Percentiles rank a stretch among this genome's conserved stretches.
Evolutionary conservation across 129 eudicot species (phyloP).

Genomic region (Arctium lappa): DNA sequence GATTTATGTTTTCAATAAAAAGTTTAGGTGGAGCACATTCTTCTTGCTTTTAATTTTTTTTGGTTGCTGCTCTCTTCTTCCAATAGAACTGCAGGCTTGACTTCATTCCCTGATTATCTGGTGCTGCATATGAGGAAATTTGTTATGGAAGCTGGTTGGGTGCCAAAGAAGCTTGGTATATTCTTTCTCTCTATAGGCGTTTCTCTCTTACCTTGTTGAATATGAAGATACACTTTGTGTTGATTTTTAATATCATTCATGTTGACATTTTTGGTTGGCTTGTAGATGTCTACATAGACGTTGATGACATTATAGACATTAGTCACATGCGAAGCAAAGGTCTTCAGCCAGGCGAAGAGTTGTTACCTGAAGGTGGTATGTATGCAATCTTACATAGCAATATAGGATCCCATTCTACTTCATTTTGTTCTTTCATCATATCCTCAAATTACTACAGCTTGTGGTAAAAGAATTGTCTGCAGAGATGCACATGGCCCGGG

Average conservation of each 20-base stretch:
- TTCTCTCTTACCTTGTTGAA: background rate
- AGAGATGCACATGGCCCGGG: background rate
- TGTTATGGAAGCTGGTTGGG: constrained; percentile 98
- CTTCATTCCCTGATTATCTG: constrained; percentile 93
- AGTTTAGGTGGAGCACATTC: background rate
- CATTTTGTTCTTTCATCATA: background rate
- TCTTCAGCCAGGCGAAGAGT: constrained; percentile 86
- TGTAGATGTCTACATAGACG: constrained; percentile 84
- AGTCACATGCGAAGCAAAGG: constrained; percentile 94
- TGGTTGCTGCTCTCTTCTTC: background rate
- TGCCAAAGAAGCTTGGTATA: constrained; percentile 92
- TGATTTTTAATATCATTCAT: background rate
- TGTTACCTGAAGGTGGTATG: constrained; percentile 79
- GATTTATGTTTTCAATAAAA: background rate
- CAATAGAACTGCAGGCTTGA: constrained; percentile 81
- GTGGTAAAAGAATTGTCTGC: background rate
- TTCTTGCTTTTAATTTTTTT: background rate
- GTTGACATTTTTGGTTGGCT: constrained; percentile 18
- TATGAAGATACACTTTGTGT: background rate
- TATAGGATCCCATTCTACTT: background rate
- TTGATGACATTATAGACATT: constrained; percentile 80
- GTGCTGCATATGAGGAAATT: constrained; percentile 97
- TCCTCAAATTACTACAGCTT: background rate
- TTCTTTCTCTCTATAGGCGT: background rate
- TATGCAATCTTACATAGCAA: background rate